Percentiles rank a stretch among this genome's conserved stretches.
phyloP scores from a whole-genome alignment of 352 stramenopile species.

The Phytopythium vexans region DNA sequence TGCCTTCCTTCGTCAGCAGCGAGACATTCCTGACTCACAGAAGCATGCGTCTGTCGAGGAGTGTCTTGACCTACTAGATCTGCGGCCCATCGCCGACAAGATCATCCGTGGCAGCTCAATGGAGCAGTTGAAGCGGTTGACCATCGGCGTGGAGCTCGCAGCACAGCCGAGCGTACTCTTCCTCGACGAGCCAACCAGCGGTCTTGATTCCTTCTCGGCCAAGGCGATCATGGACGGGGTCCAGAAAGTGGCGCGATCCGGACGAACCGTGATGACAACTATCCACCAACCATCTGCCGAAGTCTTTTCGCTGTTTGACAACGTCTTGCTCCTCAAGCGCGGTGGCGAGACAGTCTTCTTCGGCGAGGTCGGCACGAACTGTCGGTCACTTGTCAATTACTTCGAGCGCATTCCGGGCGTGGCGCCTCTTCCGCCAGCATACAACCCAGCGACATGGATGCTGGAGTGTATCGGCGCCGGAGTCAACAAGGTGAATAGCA shows the following conservation, averaged over 20 bases:
- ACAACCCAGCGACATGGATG: conserved; percentile 85
- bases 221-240: conserved; percentile 67
- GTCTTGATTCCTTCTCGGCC: conserved; percentile 64
- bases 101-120: conserved; percentile 37
- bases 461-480: conserved; percentile 58
- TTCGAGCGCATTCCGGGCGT: conserved; percentile 40
- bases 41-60: conserved; percentile 57
- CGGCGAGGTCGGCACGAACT: conserved; percentile 37
- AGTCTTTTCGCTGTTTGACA: conserved; percentile 84
- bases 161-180: conserved; percentile 49
- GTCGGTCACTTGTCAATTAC: conserved; percentile 37
- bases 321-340: conserved; percentile 67
- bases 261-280: conserved; percentile 68
- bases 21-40: conserved; percentile 24
- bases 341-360: conserved; percentile 55
- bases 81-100: conserved; percentile 49
- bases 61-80: conserved; percentile 79
- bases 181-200: conserved; percentile 53
- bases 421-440: conserved; percentile 21
- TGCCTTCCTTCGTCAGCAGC: conserved; percentile 69
- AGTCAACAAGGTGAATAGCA: conserved; percentile 8
- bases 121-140: conserved; percentile 52
- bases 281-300: conserved; percentile 38
- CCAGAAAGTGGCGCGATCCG: conserved; percentile 57
- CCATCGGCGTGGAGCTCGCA: conserved; percentile 43